These are phyloP conservation scores for Trapa incisa DNA, from an alignment of 345 rosid genomes.

Conservation along the genomic window DNA sequence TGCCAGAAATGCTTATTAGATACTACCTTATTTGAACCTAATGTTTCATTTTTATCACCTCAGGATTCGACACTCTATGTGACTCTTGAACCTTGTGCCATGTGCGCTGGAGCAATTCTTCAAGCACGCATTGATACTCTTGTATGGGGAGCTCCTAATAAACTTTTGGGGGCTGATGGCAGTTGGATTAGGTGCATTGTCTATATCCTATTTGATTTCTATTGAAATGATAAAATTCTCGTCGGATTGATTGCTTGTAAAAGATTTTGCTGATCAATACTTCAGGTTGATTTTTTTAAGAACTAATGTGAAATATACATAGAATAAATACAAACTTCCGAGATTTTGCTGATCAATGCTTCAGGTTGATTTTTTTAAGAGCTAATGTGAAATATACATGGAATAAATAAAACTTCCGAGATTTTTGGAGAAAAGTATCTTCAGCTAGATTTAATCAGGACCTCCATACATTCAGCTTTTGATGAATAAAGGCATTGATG, in stretches of 20 bases:
- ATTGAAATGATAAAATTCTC: neutral
- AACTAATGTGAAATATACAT: neutral
- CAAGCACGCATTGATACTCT: conserved; percentile 81
- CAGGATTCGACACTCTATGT: conserved; percentile 85
- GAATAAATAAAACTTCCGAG: neutral
- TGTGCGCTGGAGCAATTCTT: conserved; percentile 99
- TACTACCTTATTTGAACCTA: neutral
- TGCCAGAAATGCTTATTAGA: neutral
- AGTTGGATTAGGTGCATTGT: conserved; percentile 77
- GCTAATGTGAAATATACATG: too few relatives aligned
- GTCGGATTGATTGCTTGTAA: neutral
- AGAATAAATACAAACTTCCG: too few relatives aligned
- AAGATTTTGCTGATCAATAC: neutral
- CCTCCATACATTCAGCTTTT: too few relatives aligned
- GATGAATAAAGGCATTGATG: neutral
- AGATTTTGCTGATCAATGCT: neutral
- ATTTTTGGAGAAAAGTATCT: too few relatives aligned
- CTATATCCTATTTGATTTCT: neutral
- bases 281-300: neutral
- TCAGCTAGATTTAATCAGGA: too few relatives aligned
- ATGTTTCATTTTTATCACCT: conserved; percentile 1
- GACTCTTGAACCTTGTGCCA: conserved; percentile 92
- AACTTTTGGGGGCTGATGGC: conserved; percentile 96
- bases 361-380: neutral
- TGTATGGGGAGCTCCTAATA: conserved; percentile 99